phyloP scores from a whole-genome alignment of 768 basidiomycete genomes.

The Butyriboletus loyo region DNA sequence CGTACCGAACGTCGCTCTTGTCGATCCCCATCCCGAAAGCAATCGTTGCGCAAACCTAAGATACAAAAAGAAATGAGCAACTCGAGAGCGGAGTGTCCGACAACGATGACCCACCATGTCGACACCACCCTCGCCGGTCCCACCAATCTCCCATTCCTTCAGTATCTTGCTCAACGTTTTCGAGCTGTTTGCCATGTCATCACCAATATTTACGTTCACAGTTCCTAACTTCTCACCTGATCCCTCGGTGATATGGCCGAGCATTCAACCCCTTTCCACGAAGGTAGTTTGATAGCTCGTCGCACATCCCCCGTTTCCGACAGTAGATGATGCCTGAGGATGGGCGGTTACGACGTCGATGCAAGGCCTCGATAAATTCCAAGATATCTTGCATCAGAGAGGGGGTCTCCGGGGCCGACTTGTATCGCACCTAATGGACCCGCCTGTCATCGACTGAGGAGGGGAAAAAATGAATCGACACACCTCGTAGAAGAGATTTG shows the following conservation, averaged over 20 bases:
- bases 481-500: slow-evolving; percentile 82
- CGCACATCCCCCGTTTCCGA: slow-evolving; percentile 61
- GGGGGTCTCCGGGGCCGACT: slow-evolving; percentile 46
- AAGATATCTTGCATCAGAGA: slow-evolving; percentile 62
- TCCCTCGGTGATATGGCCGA: slow-evolving; percentile 72
- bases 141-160: slow-evolving; percentile 59
- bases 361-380: slow-evolving; percentile 63
- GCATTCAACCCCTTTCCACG: slow-evolving; percentile 63
- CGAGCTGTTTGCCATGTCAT: slow-evolving; percentile 31
- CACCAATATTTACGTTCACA: neutral
- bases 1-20: slow-evolving; percentile 70
- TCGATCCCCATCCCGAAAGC: slow-evolving; percentile 89
- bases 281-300: slow-evolving; percentile 64
- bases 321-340: slow-evolving; percentile 81
- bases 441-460: neutral
- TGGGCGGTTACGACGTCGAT: slow-evolving; percentile 53
- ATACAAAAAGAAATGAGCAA: neutral
- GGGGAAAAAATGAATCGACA: neutral
- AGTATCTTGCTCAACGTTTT: slow-evolving; percentile 49
- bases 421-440: slow-evolving; percentile 55
- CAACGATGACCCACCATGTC: slow-evolving; percentile 52
- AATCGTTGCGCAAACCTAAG: slow-evolving; percentile 74
- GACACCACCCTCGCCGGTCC: slow-evolving; percentile 48
- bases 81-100: neutral
- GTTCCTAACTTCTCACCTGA: slow-evolving; percentile 40